Base-by-base conservation (phyloP, 441 rosid species). In the Mallotus japonicus region DNA sequence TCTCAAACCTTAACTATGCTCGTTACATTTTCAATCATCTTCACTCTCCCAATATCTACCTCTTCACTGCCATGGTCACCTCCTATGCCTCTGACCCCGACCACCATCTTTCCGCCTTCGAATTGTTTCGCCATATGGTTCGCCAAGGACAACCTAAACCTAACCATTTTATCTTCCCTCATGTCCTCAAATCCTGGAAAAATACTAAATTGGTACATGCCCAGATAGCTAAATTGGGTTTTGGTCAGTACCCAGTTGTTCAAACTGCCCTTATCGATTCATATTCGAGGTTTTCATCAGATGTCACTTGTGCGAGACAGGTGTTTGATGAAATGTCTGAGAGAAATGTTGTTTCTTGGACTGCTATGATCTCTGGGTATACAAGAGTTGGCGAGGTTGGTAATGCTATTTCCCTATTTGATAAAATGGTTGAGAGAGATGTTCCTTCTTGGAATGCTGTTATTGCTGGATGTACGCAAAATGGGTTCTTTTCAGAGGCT, bases 181-280 rank as follows among this genome's bases (percentile, higher is more conserved):
- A 85, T 72, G 90, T 89, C 42, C 76, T 90, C 67, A 92, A 88
- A 65, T 82, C 90, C 0, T 82, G 85, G 34, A 44, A 69, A 40
- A 82, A 78, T 0, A 82, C 90, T 16, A 79, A 81, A 61, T 46
- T 84, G 73, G 88, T 92, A 34, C 96, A 92, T 80, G 8, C 84
- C 71, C 91, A 87, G 62, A 80, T 88, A 65, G 47, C 78, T 13
- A 88, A 80, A 61, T 88, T 81, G 11, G 97, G 98, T 46, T 93
- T 85, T 71, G 81, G 73, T 24, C 69, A 40, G 40, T 81, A 86
- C 81, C 79, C 89, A 5, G 89, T 91, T 65, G 95, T 93, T 50
- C 90, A 91, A 81, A 88, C 93, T 7, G 92, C 98, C 65, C 87
- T 93, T 0, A 82, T 91, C 62, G 85, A 89, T 64, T 80, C 93